phyloP scores from a whole-genome alignment of 2,329 filamentous ascomycete genomes.

The Tolypocladium sp. region DNA sequence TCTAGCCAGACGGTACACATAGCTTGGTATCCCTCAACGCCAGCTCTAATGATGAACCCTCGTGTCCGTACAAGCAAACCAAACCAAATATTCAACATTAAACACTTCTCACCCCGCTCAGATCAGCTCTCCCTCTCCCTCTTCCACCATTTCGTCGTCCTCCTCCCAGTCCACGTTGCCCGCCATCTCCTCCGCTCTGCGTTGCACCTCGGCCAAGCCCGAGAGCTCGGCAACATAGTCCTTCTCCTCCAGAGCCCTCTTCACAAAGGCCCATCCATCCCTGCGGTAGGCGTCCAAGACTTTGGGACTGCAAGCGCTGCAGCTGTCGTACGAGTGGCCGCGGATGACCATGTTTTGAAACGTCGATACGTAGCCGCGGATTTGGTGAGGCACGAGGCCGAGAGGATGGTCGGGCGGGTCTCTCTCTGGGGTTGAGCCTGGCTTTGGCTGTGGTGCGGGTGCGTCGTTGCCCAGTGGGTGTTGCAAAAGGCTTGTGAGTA shows the following conservation, averaged over 20 bases:
- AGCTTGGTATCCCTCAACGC: background rate
- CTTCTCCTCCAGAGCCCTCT: constrained; percentile 62
- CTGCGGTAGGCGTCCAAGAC: constrained; percentile 59
- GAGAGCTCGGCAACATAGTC: constrained; percentile 73
- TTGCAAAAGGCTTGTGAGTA: constrained; percentile 80
- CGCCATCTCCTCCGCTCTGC: constrained; percentile 42
- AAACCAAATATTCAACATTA: background rate
- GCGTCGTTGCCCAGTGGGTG: constrained; percentile 64
- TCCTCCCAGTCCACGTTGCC: constrained; percentile 52
- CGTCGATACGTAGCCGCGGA: constrained; percentile 66
- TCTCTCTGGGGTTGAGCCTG: constrained; percentile 36
- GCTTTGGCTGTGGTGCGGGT: constrained; percentile 40
- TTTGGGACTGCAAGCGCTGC: constrained; percentile 67
- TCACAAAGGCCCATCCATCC: constrained; percentile 69
- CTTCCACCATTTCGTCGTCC: constrained; percentile 38
- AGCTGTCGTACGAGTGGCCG: constrained; percentile 69
- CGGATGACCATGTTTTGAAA: constrained; percentile 68
- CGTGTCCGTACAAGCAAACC: background rate
- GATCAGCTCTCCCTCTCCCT: constrained; percentile 47
- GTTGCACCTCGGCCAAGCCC: constrained; percentile 63
- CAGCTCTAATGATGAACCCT: background rate
- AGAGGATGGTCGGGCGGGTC: constrained; percentile 51
- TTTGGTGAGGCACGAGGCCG: constrained; percentile 68
- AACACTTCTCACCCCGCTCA: constrained; percentile 10
- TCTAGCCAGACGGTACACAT: background rate